Evolutionary conservation across 73 alveolate genomes (phyloP).

Genomic region (Diophrys appendiculata): DNA sequence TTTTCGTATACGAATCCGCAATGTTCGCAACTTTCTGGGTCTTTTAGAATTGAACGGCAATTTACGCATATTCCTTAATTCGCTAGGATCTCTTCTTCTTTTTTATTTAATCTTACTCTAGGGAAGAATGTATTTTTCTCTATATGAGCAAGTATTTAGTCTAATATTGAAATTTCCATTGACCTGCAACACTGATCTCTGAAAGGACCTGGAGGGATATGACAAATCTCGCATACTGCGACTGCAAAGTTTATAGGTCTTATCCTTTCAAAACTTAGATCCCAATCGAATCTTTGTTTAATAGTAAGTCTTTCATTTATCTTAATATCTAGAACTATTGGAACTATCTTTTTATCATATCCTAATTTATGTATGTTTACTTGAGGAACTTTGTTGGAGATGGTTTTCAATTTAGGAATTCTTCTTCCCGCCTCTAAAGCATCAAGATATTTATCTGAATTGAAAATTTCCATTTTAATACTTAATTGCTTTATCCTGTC

Average conservation of each 20-base stretch:
- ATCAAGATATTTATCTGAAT: background rate
- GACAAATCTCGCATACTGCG: constrained; percentile 32
- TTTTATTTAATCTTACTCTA: constrained; percentile 35
- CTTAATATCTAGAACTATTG: constrained; percentile 28
- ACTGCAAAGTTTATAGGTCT: constrained; percentile 47
- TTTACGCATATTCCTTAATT: constrained; percentile 34
- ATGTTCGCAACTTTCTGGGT: constrained; percentile 40
- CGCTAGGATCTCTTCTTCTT: constrained; percentile 48
- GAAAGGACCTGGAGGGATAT: background rate
- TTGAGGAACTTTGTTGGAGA: background rate
- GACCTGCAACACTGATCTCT: constrained; percentile 24
- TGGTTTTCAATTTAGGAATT: background rate
- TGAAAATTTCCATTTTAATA: background rate
- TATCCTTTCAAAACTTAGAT: constrained; percentile 31
- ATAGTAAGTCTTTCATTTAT: constrained; percentile 23
- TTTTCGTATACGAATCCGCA: constrained; percentile 51
- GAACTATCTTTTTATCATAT: background rate
- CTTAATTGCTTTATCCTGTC: background rate
- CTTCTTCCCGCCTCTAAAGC: background rate
- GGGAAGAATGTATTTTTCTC: constrained; percentile 64
- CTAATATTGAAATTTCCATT: constrained; percentile 41
- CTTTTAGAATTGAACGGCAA: constrained; percentile 45
- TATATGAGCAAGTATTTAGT: constrained; percentile 39
- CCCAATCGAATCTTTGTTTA: constrained; percentile 54
- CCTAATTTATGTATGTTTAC: background rate